Percentiles rank a stretch among this genome's conserved stretches.
Conservation (phyloP, 179 eudicot genomes). For the Spinacia oleracea region DNA sequence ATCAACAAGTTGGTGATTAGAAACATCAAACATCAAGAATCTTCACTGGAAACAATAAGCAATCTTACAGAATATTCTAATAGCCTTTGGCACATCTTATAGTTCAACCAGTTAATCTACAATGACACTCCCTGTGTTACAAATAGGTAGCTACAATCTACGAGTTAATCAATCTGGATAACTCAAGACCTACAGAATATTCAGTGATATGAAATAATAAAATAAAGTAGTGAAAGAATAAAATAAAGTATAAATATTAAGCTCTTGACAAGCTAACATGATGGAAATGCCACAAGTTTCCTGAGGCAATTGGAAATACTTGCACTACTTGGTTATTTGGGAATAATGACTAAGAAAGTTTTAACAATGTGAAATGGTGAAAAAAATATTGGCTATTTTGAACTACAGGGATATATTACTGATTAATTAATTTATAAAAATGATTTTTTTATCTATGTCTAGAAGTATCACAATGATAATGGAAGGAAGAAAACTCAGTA, state of each 20-base stretch:
- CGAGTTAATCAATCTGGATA: neutral
- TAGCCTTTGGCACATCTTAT: conserved; percentile 1
- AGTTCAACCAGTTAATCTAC: neutral
- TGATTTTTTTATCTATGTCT: neutral
- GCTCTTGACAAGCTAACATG: neutral
- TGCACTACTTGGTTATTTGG: neutral
- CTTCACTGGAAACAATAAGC: neutral
- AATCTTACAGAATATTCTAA: neutral
- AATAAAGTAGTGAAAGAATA: neutral
- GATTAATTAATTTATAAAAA: neutral
- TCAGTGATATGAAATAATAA: neutral
- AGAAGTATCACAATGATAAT: neutral
- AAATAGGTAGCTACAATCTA: neutral
- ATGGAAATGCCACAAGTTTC: neutral
- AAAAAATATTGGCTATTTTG: neutral
- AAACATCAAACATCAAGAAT: neutral
- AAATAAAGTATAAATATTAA: neutral
- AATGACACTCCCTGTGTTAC: neutral
- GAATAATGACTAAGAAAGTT: neutral
- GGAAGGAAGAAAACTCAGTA: neutral
- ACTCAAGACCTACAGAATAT: neutral
- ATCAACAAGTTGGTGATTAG: neutral
- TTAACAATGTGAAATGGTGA: neutral
- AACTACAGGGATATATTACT: neutral
- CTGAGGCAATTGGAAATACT: neutral